phyloP scores from a whole-genome alignment of 371 early-diverging fungal genomes.

The Nematocida ironsii region DNA sequence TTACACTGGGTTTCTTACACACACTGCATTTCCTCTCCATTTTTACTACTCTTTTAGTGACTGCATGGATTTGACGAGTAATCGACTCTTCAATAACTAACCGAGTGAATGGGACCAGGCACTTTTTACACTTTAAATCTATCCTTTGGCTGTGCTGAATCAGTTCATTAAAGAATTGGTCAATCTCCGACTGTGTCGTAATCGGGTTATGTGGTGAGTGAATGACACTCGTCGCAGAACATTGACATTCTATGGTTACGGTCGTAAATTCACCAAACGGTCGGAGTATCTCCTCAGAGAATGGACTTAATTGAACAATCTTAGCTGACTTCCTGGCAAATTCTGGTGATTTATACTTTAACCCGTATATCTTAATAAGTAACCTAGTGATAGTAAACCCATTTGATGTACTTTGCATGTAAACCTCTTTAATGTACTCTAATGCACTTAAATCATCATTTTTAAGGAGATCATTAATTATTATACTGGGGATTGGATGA shows the following conservation, averaged over 20 bases:
- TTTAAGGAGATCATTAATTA: not conserved
- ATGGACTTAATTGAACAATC: slow-evolving; percentile 29
- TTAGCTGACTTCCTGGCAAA: slow-evolving; percentile 11
- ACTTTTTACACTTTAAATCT: slow-evolving; percentile 15
- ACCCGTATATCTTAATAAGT: slow-evolving; percentile 23
- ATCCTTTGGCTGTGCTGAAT: slow-evolving; percentile 6
- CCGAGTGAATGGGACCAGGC: not conserved
- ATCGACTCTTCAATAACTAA: not conserved
- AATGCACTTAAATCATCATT: slow-evolving; percentile 5
- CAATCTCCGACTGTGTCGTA: not conserved
- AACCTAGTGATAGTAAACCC: slow-evolving; percentile 22
- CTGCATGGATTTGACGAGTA: not conserved
- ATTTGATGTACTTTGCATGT: not conserved
- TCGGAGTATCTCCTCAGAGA: slow-evolving; percentile 12
- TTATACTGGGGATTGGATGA: not conserved
- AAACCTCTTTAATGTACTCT: slow-evolving; percentile 23
- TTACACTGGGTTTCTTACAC: slow-evolving; percentile 33
- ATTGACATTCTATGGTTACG: slow-evolving; percentile 11
- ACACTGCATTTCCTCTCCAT: slow-evolving; percentile 35
- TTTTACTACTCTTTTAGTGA: slow-evolving; percentile 21
- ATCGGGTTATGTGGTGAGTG: slow-evolving; percentile 1
- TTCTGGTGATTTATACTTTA: not conserved
- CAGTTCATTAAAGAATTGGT: not conserved
- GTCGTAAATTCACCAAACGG: not conserved
- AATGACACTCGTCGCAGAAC: not conserved